Percentiles rank a stretch among this genome's conserved stretches.
phyloP scores from a whole-genome alignment of 345 rosid genomes.

The Murraya koenigii region DNA sequence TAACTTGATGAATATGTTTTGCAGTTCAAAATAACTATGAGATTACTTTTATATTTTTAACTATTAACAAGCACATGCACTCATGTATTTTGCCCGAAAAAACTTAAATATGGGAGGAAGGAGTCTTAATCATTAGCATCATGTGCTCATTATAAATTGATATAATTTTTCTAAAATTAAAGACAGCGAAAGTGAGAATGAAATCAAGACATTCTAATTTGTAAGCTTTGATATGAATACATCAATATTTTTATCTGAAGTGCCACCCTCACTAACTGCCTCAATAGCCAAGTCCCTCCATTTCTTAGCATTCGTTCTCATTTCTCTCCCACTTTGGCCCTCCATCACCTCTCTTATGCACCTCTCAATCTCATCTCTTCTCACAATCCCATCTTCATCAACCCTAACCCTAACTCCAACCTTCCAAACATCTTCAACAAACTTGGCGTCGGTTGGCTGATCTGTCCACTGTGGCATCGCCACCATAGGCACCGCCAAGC shows the following conservation, averaged over 20 bases:
- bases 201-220: not conserved
- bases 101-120: too few species aligned
- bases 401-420: slow-evolving; percentile 24
- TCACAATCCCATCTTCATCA: slow-evolving; percentile 18
- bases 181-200: not conserved
- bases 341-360: slow-evolving; percentile 13
- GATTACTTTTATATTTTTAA: too few species aligned
- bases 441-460: slow-evolving; percentile 20
- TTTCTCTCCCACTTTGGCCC: slow-evolving; percentile 9
- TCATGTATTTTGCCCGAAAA: too few species aligned
- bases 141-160: not conserved
- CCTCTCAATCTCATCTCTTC: slow-evolving; percentile 18
- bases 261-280: slow-evolving; percentile 43
- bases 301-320: slow-evolving; percentile 7
- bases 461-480: slow-evolving; percentile 30
- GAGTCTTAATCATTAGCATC: too few species aligned
- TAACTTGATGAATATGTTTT: too few species aligned
- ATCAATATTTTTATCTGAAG: slow-evolving; percentile 42
- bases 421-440: slow-evolving; percentile 26
- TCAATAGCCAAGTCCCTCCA: slow-evolving; percentile 26
- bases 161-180: not conserved
- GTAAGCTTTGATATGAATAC: slow-evolving; percentile 34
- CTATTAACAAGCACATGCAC: too few species aligned
- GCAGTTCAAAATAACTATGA: too few species aligned
- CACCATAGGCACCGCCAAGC: slow-evolving; percentile 31